Percentiles rank a stretch among this genome's conserved stretches.
Evolutionary conservation across 768 basidiomycete genomes (phyloP).

Genomic region (Sistotremastrum suecicum): DNA sequence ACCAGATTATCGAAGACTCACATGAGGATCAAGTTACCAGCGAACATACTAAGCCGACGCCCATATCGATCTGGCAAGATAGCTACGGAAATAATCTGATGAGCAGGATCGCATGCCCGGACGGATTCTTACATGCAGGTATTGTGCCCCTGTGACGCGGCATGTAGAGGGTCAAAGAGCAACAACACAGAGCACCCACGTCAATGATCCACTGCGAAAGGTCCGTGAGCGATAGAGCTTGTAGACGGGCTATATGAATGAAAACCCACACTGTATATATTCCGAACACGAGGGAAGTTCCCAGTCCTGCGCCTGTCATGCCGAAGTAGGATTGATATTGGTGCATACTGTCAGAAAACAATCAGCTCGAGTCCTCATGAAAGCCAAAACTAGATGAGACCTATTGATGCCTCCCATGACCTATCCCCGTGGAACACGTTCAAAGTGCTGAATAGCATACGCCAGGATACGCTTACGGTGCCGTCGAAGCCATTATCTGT

Average conservation of each 20-base stretch:
- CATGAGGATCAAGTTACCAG: conserved; percentile 32
- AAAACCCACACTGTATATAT: conserved; percentile 28
- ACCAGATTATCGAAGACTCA: conserved; percentile 12
- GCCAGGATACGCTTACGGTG: conserved; percentile 18
- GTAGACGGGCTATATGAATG: conserved; percentile 4
- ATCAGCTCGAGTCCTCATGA: too few relatives aligned
- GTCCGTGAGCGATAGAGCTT: too few relatives aligned
- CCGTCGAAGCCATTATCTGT: conserved; percentile 41
- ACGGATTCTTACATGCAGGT: conserved; percentile 22
- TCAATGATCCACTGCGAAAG: too few relatives aligned
- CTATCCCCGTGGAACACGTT: conserved; percentile 8
- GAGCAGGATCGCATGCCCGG: not conserved
- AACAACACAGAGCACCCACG: too few relatives aligned
- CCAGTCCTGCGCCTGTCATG: conserved; percentile 25
- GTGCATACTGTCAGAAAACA: conserved; percentile 19
- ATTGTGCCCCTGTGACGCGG: conserved; percentile 22
- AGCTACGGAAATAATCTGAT: conserved; percentile 6
- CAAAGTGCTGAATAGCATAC: too few relatives aligned
- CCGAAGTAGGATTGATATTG: conserved; percentile 31
- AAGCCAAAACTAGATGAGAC: too few relatives aligned
- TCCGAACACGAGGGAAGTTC: conserved; percentile 38
- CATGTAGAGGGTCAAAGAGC: too few relatives aligned
- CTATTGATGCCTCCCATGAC: conserved; percentile 39
- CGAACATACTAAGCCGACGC: conserved; percentile 35
- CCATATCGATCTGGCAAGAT: conserved; percentile 25